Conservation (phyloP, 495 filamentous ascomycete genomes). For the Glonium stellatum region DNA sequence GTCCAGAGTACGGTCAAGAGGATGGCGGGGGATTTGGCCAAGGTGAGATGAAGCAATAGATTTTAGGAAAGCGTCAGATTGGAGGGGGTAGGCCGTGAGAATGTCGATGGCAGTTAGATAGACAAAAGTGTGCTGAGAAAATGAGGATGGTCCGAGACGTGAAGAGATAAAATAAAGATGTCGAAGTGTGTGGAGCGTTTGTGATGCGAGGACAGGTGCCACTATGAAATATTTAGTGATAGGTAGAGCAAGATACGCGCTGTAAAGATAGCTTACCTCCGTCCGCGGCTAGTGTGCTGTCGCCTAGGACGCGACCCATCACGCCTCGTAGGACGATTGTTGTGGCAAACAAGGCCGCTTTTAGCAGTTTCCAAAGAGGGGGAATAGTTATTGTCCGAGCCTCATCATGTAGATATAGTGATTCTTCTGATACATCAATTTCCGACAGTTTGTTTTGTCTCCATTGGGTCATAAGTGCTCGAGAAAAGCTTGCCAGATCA, state of each 20-base stretch:
- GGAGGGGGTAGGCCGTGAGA: constrained; percentile 62
- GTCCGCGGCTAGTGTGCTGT: constrained; percentile 46
- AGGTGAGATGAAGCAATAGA: constrained; percentile 52
- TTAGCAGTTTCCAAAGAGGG: constrained; percentile 73
- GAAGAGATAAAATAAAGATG: constrained; percentile 85
- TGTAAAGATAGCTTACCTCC: constrained; percentile 40
- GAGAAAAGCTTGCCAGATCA: constrained; percentile 62
- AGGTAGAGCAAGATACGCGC: constrained; percentile 16
- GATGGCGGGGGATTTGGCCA: constrained; percentile 62
- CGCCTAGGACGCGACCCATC: constrained; percentile 58
- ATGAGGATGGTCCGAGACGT: constrained; percentile 62
- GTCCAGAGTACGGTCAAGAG: constrained; percentile 71
- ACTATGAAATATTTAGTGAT: constrained; percentile 36
- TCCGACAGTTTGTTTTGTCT: constrained; percentile 74
- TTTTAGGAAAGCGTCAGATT: constrained; percentile 63
- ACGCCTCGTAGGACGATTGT: constrained; percentile 69
- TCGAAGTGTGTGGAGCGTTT: constrained; percentile 70
- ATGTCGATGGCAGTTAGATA: constrained; percentile 86
- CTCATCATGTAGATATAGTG: constrained; percentile 59
- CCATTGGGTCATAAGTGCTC: constrained; percentile 73
- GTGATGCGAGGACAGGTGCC: constrained; percentile 66
- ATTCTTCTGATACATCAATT: constrained; percentile 72
- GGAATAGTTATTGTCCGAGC: constrained; percentile 63
- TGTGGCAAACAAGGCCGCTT: constrained; percentile 71
- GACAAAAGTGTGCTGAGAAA: constrained; percentile 78